Evolutionary conservation across 306 rosid genomes (phyloP).

Genomic region (Pyrus pyrifolia): DNA sequence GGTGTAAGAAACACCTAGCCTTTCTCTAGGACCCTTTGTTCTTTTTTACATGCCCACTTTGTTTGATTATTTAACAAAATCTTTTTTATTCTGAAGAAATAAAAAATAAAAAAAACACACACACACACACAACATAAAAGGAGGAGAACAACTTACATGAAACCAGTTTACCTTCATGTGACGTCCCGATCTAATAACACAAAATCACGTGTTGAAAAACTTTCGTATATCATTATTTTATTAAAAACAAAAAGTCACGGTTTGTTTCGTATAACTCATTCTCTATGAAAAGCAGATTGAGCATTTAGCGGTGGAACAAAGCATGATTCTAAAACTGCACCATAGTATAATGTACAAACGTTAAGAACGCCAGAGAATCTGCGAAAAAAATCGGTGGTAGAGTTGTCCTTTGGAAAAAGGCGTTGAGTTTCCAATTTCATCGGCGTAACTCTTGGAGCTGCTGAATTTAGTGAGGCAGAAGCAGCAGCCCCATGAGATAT

Average conservation of each 20-base stretch:
- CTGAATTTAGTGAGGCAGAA: neutral
- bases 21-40: too few species aligned
- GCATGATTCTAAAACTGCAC: neutral
- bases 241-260: too few species aligned
- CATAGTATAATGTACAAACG: neutral
- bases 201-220: neutral
- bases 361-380: neutral
- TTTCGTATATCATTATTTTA: too few species aligned
- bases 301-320: too few species aligned
- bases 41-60: too few species aligned
- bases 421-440: neutral
- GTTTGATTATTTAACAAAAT: too few species aligned
- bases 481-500: neutral
- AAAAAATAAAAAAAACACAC: too few species aligned
- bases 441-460: neutral
- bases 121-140: too few species aligned
- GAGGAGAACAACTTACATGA: neutral
- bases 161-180: accelerated
- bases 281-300: too few species aligned
- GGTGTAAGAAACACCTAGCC: too few species aligned
- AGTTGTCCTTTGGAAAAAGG: neutral
- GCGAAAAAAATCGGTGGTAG: neutral
- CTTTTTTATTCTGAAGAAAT: neutral
- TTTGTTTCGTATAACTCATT: too few species aligned
- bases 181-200: neutral